Evolutionary conservation across 2,329 filamentous ascomycete species (phyloP).

Genomic region (Metarhizium brunneum): DNA sequence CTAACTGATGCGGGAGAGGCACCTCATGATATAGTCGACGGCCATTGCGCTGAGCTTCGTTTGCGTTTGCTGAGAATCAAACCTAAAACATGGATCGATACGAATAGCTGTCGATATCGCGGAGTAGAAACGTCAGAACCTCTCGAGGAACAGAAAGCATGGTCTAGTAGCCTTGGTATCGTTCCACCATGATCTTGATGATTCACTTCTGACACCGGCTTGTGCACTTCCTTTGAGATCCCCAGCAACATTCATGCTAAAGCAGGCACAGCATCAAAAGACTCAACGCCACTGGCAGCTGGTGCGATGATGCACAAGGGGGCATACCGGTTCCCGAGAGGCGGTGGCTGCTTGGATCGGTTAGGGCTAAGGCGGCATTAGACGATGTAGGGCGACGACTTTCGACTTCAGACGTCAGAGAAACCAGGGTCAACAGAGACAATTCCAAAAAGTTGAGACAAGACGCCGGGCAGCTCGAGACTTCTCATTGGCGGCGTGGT

Average conservation of each 20-base stretch:
- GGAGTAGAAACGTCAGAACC: background rate
- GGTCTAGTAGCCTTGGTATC: background rate
- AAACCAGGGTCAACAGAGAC: background rate
- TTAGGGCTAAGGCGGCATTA: background rate
- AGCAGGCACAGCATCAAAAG: background rate
- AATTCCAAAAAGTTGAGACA: background rate
- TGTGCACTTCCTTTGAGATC: background rate
- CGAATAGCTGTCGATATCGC: background rate
- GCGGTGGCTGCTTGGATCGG: background rate
- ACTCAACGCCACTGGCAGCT: background rate
- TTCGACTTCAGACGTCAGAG: background rate
- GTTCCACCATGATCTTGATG: background rate
- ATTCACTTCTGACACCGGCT: slow-evolving; percentile 4
- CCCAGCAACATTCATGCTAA: background rate
- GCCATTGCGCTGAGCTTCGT: no score
- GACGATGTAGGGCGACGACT: background rate
- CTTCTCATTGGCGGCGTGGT: background rate
- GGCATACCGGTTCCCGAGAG: background rate
- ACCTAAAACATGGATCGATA: background rate
- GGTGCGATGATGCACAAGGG: background rate
- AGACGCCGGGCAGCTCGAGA: background rate
- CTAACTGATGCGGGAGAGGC: background rate
- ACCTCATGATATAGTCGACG: background rate
- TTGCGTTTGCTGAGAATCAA: no score
- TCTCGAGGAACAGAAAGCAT: background rate